Percentiles rank a stretch among this genome's conserved stretches.
Evolutionary conservation across 352 stramenopile genomes (phyloP).

Genomic region (Pythium aquatile): DNA sequence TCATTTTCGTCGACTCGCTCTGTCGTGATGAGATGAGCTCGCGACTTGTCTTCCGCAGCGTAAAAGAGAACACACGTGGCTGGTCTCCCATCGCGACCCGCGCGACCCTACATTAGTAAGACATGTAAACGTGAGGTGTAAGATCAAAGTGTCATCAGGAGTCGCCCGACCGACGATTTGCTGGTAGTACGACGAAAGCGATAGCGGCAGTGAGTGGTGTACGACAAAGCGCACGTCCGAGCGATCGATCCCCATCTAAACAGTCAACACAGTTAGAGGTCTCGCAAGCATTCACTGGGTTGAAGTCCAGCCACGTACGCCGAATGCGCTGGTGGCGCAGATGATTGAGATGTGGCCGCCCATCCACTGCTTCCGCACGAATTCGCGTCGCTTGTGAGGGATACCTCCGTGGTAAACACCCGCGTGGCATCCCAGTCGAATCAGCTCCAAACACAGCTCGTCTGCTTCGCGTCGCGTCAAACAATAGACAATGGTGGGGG

Average conservation of each 20-base stretch:
- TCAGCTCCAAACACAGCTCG: conserved; percentile 48
- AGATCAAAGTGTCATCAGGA: background rate
- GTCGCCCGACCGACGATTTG: conserved; percentile 53
- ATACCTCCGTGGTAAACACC: conserved; percentile 76
- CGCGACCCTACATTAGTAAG: conserved; percentile 42
- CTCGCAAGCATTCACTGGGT: background rate
- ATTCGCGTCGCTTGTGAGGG: conserved; percentile 51
- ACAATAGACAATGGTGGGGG: conserved; percentile 69
- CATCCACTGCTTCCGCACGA: conserved; percentile 82
- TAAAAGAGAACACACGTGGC: conserved; percentile 64
- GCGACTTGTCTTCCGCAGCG: conserved; percentile 51
- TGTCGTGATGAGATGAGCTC: conserved; percentile 43
- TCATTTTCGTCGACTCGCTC: conserved; percentile 32
- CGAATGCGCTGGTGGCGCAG: conserved; percentile 77
- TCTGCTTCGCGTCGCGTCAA: conserved; percentile 73
- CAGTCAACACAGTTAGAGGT: background rate
- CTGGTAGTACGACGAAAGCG: conserved; percentile 66
- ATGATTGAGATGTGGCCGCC: conserved; percentile 66
- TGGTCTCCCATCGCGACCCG: conserved; percentile 55
- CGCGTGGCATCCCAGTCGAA: conserved; percentile 46
- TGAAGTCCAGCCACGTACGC: conserved; percentile 31
- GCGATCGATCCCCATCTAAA: conserved; percentile 79
- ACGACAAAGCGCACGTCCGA: conserved; percentile 75
- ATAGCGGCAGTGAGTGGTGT: conserved; percentile 68
- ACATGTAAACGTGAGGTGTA: background rate